Base-by-base conservation (phyloP, 352 stramenopile species). In the Globisporangium spinosum region DNA sequence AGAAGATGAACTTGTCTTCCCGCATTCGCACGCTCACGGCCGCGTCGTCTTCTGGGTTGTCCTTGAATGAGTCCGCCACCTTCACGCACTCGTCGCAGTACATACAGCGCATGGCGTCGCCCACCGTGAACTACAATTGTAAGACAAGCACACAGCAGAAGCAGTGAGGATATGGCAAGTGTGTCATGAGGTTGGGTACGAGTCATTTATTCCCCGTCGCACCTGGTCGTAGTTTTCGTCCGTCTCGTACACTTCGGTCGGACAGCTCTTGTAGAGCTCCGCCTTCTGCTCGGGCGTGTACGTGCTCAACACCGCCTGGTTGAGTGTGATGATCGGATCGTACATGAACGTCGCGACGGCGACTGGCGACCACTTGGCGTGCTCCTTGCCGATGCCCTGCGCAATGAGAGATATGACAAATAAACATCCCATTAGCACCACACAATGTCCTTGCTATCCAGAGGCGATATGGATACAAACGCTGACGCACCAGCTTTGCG, bases 341-440 rank as follows among this genome's bases (percentile, higher is more conserved):
- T 95, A 97, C 82, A 93, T 95, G 73, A 97, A 98, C 43, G 94
- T 98, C 15, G 95, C 96, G 6, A 98, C 94, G 0, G 91, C 93
- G 49, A 99, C 96, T 2, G 97, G 96, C 45, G 86, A 98, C 96
- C 96, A 99, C 85, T 99, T 99, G 69, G 96, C 94, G 74, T 99
- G 97, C 76, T 98, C 96, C 78, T 99, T 99, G 73, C 87, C 90
- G 47, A 98, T 98, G 8, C 97, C 96, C 87, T 97, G 87, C 6
- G 4, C 23, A 60, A 53, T 47, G 10, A 56, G 0, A 35, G 32
- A 35, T 35, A 35, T 10, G 40, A 69, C 49, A 22, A 15, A 49
- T 1, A 35, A 27, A 49, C 3, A 27, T 12, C 20, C 43, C 62
- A 43, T 47, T 51, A 29, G 7, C 25, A 25, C 55, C 32, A 32